A percentile compares a stretch with the other conserved stretches of the same genome.
These are phyloP conservation scores for Fragaria nilgerrensis DNA, from an alignment of 306 rosid species.

Conservation along the genomic window DNA sequence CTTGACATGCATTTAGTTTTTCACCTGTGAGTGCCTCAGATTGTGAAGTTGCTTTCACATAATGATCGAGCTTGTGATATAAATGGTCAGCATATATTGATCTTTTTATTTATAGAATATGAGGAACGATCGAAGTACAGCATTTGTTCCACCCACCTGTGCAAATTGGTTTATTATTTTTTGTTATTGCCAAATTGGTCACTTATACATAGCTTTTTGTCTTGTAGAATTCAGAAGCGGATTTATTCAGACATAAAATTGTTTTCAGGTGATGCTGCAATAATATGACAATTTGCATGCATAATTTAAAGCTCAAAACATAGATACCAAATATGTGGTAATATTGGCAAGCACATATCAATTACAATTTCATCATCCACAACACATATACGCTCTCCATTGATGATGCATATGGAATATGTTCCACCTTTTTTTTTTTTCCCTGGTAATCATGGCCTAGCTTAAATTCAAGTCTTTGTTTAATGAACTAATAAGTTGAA, in stretches of 20 bases:
- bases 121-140: conserved; percentile 50
- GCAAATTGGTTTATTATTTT: conserved; percentile 14
- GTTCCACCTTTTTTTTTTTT: background rate
- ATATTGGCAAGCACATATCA: background rate
- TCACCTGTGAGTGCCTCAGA: conserved; percentile 41
- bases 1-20: conserved; percentile 6
- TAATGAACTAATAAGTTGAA: background rate
- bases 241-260: background rate
- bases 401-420: conserved; percentile 17
- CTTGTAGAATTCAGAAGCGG: conserved; percentile 12
- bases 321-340: conserved; percentile 9
- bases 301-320: background rate
- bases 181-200: conserved; percentile 6
- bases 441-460: background rate
- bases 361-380: background rate
- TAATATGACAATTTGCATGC: conserved; percentile 5
- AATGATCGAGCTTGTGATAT: conserved; percentile 12
- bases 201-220: background rate
- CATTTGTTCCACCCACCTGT: conserved; percentile 40
- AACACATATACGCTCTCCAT: background rate
- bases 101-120: conserved; percentile 19
- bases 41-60: conserved; percentile 42
- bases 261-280: conserved; percentile 10
- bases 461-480: background rate
- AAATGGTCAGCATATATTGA: conserved; percentile 27